Evolutionary conservation across 805 yeast genomes (phyloP).

Genomic region (Candida patagonica): DNA sequence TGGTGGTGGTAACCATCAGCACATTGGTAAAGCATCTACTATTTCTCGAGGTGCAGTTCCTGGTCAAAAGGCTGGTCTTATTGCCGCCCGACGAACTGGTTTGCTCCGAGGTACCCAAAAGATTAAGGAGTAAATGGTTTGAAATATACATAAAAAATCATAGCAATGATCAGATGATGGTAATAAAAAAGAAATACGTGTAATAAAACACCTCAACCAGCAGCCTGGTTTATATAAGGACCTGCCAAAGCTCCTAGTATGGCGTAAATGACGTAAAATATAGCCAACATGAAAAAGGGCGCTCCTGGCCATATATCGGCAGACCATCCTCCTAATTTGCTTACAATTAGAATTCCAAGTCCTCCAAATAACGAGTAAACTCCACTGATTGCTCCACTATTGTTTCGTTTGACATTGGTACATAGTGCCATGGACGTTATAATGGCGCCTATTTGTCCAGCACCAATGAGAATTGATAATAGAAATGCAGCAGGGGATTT

Average conservation of each 20-base stretch:
- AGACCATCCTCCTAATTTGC: constrained; percentile 52
- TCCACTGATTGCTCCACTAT: constrained; percentile 60
- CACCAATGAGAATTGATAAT: constrained; percentile 42
- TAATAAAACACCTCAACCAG: background rate
- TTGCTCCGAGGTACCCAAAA: constrained; percentile 99
- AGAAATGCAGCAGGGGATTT: constrained; percentile 28
- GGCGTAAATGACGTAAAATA: constrained; percentile 23
- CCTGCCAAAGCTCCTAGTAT: background rate
- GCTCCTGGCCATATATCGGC: constrained; percentile 50
- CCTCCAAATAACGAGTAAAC: constrained; percentile 63
- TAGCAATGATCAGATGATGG: constrained; percentile 1
- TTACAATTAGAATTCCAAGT: constrained; percentile 50
- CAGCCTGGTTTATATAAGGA: background rate
- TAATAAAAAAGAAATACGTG: background rate
- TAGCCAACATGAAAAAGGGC: constrained; percentile 48
- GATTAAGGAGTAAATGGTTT: constrained; percentile 53
- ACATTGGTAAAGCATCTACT: constrained; percentile 99
- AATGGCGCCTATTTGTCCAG: constrained; percentile 53
- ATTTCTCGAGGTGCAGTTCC: constrained; percentile 99
- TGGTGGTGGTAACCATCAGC: constrained; percentile 99
- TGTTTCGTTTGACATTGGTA: constrained; percentile 35
- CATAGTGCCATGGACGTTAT: constrained; percentile 57
- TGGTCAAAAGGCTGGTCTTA: constrained; percentile 99
- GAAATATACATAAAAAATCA: constrained; percentile 1
- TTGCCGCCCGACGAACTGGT: constrained; percentile 99